Conservation (phyloP, 768 basidiomycete species). For the Trametes coccinea region DNA sequence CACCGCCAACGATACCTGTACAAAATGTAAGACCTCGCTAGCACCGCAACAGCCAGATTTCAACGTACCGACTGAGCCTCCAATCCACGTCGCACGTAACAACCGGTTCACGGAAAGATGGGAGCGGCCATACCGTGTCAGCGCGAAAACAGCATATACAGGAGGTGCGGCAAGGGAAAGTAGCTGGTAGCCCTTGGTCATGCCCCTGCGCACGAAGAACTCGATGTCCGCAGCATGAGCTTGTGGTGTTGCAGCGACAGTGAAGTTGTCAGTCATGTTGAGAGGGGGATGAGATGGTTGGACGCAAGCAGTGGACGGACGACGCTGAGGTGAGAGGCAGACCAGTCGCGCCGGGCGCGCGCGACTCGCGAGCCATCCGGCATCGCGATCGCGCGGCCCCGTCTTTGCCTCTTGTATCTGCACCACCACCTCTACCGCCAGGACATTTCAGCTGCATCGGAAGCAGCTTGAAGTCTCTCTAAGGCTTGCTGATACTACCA, state of each 20-base stretch:
- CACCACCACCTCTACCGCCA: neutral
- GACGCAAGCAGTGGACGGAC: neutral
- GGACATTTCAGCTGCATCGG: neutral
- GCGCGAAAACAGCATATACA: constrained; percentile 52
- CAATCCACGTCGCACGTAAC: constrained; percentile 73
- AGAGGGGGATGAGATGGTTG: neutral
- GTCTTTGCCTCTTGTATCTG: neutral
- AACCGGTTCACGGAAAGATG: constrained; percentile 60
- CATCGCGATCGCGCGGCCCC: neutral
- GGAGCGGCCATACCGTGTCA: constrained; percentile 55
- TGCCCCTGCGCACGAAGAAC: constrained; percentile 63
- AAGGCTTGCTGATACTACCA: neutral
- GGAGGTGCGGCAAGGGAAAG: constrained; percentile 65
- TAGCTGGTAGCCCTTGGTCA: constrained; percentile 67
- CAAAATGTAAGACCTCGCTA: neutral
- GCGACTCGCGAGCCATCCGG: neutral
- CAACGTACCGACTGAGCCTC: constrained; percentile 57
- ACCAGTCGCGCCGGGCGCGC: neutral
- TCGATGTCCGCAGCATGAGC: constrained; percentile 59
- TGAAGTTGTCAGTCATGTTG: constrained; percentile 28
- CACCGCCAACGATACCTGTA: constrained; percentile 51
- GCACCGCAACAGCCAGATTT: neutral
- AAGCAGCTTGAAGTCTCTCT: no score
- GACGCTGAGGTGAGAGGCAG: constrained; percentile 14
- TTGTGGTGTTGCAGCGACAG: constrained; percentile 24